Evolutionary conservation across 2,329 filamentous ascomycete genomes (phyloP).

Genomic region (Pseudocercospora fuligena): DNA sequence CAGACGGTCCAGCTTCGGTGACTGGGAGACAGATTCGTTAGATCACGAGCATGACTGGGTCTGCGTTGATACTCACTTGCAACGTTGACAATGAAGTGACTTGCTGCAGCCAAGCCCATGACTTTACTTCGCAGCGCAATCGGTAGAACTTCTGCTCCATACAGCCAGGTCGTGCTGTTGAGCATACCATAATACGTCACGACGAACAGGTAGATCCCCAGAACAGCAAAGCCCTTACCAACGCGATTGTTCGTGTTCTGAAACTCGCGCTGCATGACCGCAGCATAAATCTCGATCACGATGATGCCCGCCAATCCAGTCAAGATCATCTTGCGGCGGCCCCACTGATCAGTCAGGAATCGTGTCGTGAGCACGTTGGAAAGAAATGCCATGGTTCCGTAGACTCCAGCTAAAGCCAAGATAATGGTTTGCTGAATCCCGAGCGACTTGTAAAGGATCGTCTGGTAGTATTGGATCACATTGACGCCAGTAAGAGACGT

Average conservation of each 20-base stretch:
- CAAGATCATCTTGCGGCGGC: slow-evolving; percentile 63
- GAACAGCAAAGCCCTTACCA: slow-evolving; percentile 64
- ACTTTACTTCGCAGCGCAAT: slow-evolving; percentile 59
- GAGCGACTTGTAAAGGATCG: slow-evolving; percentile 60
- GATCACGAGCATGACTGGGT: neutral
- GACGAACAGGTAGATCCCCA: slow-evolving; percentile 65
- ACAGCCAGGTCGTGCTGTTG: slow-evolving; percentile 41
- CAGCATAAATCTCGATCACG: slow-evolving; percentile 63
- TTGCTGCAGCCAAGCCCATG: slow-evolving; percentile 60
- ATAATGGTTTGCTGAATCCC: slow-evolving; percentile 58
- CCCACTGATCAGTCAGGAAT: slow-evolving; percentile 63
- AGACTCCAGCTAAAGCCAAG: slow-evolving; percentile 59
- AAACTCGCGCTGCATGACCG: slow-evolving; percentile 63
- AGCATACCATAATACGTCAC: slow-evolving; percentile 50
- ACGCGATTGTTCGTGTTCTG: slow-evolving; percentile 60
- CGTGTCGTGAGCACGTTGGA: slow-evolving; percentile 58
- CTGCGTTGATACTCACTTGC: slow-evolving; percentile 16
- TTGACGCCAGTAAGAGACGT: slow-evolving; percentile 63
- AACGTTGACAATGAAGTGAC: slow-evolving; percentile 51
- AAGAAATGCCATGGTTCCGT: slow-evolving; percentile 59
- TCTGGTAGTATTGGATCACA: slow-evolving; percentile 56
- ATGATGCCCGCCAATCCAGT: slow-evolving; percentile 58
- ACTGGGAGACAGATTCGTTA: slow-evolving; percentile 22
- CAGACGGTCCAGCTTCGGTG: slow-evolving; percentile 53
- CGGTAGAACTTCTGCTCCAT: slow-evolving; percentile 61